Conservation (phyloP, 257 asterid species). For the Coffea canephora region DNA sequence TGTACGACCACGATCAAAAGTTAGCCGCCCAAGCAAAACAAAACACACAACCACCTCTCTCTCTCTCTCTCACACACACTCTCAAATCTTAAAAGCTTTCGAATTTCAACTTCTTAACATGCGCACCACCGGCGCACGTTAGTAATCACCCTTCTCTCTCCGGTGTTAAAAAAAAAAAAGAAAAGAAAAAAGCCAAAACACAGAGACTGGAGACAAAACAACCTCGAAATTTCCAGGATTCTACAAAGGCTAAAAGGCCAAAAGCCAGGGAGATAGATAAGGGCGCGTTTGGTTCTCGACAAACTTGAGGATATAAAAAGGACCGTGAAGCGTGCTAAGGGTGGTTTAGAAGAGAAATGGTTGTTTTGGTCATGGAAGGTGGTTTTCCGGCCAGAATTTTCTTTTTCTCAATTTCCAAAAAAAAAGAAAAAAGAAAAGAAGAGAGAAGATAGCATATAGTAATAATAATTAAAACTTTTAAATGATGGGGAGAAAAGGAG, state of each 20-base stretch:
- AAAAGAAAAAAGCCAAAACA: no score
- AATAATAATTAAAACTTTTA: neutral
- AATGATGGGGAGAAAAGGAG: slow-evolving; percentile 26
- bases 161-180: neutral
- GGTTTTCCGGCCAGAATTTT: slow-evolving; percentile 1
- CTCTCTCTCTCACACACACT: neutral
- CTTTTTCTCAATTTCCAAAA: neutral
- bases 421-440: no score
- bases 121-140: slow-evolving; percentile 33
- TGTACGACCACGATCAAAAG: slow-evolving; percentile 33
- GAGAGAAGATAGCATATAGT: no score
- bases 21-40: neutral
- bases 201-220: neutral
- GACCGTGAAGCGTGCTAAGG: neutral
- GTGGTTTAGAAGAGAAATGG: slow-evolving; percentile 7
- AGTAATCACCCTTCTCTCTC: slow-evolving; percentile 12
- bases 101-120: slow-evolving; percentile 7
- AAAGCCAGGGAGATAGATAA: neutral
- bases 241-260: no score
- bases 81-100: neutral
- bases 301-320: neutral
- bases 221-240: neutral
- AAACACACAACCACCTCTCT: neutral
- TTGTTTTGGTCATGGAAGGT: neutral
- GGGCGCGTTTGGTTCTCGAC: neutral